Evolutionary conservation across 2,329 filamentous ascomycete genomes (phyloP).

Genomic region (Tolypocladium pustulatum): DNA sequence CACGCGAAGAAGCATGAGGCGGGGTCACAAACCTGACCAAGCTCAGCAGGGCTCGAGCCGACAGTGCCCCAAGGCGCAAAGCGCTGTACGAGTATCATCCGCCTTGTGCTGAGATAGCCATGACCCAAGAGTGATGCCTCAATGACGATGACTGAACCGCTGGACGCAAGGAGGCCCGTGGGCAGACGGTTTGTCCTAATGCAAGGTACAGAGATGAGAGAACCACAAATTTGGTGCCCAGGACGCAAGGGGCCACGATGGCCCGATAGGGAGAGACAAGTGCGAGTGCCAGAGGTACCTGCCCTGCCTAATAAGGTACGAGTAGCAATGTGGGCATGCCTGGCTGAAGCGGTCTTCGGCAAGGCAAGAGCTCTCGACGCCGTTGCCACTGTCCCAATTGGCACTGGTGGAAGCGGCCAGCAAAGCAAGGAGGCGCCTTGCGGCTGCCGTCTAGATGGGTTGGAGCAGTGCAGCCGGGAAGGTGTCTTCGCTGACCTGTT

Average conservation of each 20-base stretch:
- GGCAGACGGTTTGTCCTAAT: not conserved
- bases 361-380: not conserved
- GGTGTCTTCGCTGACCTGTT: not conserved
- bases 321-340: no score
- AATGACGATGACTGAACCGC: not conserved
- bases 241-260: not conserved
- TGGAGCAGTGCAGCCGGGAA: no score
- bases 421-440: not conserved
- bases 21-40: not conserved
- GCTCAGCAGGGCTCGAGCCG: not conserved
- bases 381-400: not conserved
- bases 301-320: no score
- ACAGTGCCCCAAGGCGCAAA: not conserved
- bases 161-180: not conserved
- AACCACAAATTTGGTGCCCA: not conserved
- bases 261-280: not conserved
- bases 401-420: not conserved
- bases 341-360: not conserved
- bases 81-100: not conserved
- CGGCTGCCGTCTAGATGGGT: not conserved
- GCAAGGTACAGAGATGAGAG: not conserved
- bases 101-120: not conserved
- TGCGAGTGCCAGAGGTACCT: not conserved
- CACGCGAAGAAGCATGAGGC: not conserved
- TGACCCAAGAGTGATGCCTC: not conserved